Base-by-base conservation (phyloP, 2,329 filamentous ascomycete species). In the Diaporthe humulicola region DNA sequence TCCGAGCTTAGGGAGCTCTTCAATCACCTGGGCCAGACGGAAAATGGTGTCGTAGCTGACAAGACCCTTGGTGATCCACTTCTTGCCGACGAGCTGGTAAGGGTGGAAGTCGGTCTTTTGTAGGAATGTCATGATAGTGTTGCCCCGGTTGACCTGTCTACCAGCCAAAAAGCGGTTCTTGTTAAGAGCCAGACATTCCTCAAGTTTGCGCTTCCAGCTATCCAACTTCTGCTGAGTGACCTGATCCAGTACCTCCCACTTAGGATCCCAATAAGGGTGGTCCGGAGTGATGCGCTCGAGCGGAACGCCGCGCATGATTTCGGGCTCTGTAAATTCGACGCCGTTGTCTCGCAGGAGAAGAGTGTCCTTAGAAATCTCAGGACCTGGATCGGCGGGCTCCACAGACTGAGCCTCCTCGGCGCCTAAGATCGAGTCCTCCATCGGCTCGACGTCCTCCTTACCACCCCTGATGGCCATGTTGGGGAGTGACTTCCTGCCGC, bases 21-120 rank as follows among this genome's bases (percentile, higher is more conserved):
- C 85, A 38, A 75, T 75, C 17, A 90, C 83, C 0, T 89, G 86
- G 66, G 90, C 88, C 48, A 91, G 81, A 3, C 90, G 87, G 78
- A 88, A 90, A 4, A 91, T 81, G 0, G 89, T 91, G 76, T 91
- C 89, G 77, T 91, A 91, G 52, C 87, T 88, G 28, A 82, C 81
- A n/a, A 87, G 81, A 5, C 80, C 81, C 58, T 83, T 83, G 19
- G 83, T 86, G 72, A 90, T 87, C 78, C 85, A 89, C 28, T 84
- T 83, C 80, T 91, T 91, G 42, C 81, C 85, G 3, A 91, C 83
- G 14, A 91, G 85, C 79, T 91, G 90, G 74, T 88, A 90, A 0
- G 90, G 90, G 76, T 88, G 88, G 74, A 91, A 87, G 3, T 86
- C 83, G n/a, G 86, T 87, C 0, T 85, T 81, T 10, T 85, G 81